Evolutionary conservation across 2,329 filamentous ascomycete species (phyloP).

Genomic region (Thermomyces lanuginosus): DNA sequence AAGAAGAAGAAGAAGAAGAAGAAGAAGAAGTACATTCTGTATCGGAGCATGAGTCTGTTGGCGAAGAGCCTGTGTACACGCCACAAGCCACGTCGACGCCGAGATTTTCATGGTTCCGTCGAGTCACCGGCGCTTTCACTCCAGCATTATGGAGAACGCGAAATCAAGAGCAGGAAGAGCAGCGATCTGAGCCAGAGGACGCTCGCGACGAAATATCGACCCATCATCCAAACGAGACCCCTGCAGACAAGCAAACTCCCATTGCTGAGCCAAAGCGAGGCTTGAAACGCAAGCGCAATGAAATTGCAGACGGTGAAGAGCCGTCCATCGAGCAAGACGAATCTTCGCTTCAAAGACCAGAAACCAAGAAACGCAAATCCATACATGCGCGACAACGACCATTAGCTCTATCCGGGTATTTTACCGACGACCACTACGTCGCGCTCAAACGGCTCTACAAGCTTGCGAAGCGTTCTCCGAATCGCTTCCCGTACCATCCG

Average conservation of each 20-base stretch:
- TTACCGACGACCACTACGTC: slow-evolving; percentile 26
- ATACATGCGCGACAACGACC: slow-evolving; percentile 5
- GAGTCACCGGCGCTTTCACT: slow-evolving; percentile 8
- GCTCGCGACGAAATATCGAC: slow-evolving; percentile 5
- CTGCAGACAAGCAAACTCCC: slow-evolving; percentile 1
- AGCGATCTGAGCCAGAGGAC: background rate
- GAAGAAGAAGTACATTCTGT: slow-evolving; percentile 10
- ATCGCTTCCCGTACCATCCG: slow-evolving; percentile 22
- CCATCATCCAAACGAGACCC: slow-evolving; percentile 3
- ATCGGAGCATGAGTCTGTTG: slow-evolving; percentile 7
- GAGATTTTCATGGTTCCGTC: slow-evolving; percentile 23
- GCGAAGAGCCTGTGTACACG: background rate
- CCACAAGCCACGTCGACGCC: slow-evolving; percentile 5
- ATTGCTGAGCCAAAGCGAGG: slow-evolving; percentile 3
- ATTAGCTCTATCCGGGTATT: slow-evolving; percentile 23
- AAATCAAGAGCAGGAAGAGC: slow-evolving; percentile 3
- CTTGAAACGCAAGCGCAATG: slow-evolving; percentile 5
- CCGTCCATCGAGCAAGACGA: too few relatives aligned
- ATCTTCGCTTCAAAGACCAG: background rate
- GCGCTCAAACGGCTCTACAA: slow-evolving; percentile 24
- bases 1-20: slow-evolving; percentile 8
- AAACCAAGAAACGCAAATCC: slow-evolving; percentile 3
- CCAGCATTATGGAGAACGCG: slow-evolving; percentile 6
- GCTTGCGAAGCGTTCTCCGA: slow-evolving; percentile 21
- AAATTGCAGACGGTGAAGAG: slow-evolving; percentile 1